phyloP scores from a whole-genome alignment of 495 filamentous ascomycete genomes.

The Astrothelium subdiscretum region DNA sequence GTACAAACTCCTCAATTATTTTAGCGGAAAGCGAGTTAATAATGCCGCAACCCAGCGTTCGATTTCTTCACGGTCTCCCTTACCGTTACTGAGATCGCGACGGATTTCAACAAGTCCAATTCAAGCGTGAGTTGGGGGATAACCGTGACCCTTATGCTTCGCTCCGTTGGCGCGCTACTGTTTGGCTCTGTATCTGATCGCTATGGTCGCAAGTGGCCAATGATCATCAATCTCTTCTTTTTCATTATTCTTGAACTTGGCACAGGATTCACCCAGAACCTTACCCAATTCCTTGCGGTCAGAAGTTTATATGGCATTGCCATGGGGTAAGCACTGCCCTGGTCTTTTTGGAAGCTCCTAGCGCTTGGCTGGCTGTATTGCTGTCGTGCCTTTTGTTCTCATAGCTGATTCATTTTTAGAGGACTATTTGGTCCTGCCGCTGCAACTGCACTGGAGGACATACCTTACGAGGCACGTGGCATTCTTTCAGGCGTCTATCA shows the following conservation, averaged over 20 bases:
- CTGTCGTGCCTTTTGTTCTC: not conserved
- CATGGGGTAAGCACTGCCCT: constrained; percentile 14
- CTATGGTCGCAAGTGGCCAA: constrained; percentile 9
- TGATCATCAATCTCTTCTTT: constrained; percentile 15
- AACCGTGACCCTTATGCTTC: constrained; percentile 24
- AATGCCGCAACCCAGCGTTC: no score
- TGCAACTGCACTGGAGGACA: constrained; percentile 21
- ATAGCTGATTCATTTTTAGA: no score
- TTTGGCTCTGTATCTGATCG: constrained; percentile 18
- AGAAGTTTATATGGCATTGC: constrained; percentile 22
- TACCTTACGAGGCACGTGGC: constrained; percentile 24
- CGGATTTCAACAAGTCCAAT: constrained; percentile 25
- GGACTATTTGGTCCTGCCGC: constrained; percentile 20
- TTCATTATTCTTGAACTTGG: constrained; percentile 22
- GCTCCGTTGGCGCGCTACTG: constrained; percentile 22
- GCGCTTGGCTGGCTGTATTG: not conserved
- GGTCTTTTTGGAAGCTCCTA: not conserved
- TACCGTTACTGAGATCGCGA: constrained; percentile 28
- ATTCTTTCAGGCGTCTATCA: constrained; percentile 22
- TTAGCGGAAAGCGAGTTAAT: no score
- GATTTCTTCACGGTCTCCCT: constrained; percentile 34
- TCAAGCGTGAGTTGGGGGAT: constrained; percentile 30
- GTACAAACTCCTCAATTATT: no score
- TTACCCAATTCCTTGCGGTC: constrained; percentile 18
- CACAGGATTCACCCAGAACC: constrained; percentile 17